Evolutionary conservation across 345 rosid species (phyloP), one percentile per base, ranked within the genome.

Genomic region (Bretschneidera sinensis): DNA sequence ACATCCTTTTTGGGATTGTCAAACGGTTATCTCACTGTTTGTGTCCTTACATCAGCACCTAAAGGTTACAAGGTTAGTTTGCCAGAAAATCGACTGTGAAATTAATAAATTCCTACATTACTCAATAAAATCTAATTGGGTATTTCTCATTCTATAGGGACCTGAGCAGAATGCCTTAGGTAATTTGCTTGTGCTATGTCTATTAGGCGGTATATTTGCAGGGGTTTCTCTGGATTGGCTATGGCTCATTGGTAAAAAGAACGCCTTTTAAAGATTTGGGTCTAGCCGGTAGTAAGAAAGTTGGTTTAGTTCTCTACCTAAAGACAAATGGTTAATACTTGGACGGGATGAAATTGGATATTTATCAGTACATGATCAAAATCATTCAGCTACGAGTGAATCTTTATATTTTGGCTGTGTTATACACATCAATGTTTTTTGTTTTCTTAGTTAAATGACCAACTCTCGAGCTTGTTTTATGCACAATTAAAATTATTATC

Each of bases 131-230:
- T 52, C 20, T 34, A 61, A 50, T 10, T 45, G 2, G n/a, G 2
- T 20, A 57, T 28, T 15, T 51, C 7, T 56, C 51, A 22, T 66
- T 71, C 60, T 77, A 71, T 51, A 86, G 97, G 97, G 95, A 10
- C 97, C 97, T 9, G 96, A 90, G 78, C 89, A 86, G 62, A 94
- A 94, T 67, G 99, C 97, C 0, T 48, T 94, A 63, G 97, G 99
- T 17, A 94, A 94, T 63, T 56, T 90, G 64, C 88, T 88, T 24
- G 95, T 90, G 55, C 33, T 86, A 10, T 85, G 76, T 66, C 22
- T 88, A 21, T 21, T 81, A 55, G 91, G 74, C 4, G 98, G 91
- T n/a, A 65, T 86, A 69, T 83, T 83, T 74, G 59, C 83, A 0
- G 96, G 98, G 8, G 85, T 85, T 52, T 43, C 87, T 48, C 82